Evolutionary conservation across 106 monocot species (phyloP), one percentile per base, ranked within the genome.

Genomic region (Apostasia ramifera): DNA sequence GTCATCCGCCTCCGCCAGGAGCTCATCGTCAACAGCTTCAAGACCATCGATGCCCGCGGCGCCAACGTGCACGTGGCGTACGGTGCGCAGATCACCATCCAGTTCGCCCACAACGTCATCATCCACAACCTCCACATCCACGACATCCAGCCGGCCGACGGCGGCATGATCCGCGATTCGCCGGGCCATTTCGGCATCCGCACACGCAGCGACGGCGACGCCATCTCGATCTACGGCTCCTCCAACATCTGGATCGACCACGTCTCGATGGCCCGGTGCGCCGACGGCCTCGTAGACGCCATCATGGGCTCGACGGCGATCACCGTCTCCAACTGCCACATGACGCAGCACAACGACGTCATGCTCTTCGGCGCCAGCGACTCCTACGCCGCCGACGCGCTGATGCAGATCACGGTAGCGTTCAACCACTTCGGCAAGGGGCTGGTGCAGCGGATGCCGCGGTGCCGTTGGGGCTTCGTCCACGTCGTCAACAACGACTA

Each of bases 401-500:
- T 86, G 6, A 86, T 91, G 86, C 83, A 86, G 75, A 50, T 86
- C n/a, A 90, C 90, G 1, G 61, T 91, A 2, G 91, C 86, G 0
- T 91, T 86, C 79, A 91, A 91, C 73, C 91, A 86, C 71, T 91
- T 86, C 51, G 86, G 86, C 1, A 48, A 66, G 11, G 76, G 79
- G 4, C 79, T 86, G 1, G 69, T 78, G 5, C 86, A 91, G 71
- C 54, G 90, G 70, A 91, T 86, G 90, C 90, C 90, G 2, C 68
- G 83, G 67, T 83, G 83, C 66, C 66, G 90, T 40, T 79, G 55
- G 47, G 90, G 90, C 1, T 90, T 86, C 80, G 66, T 83, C 73
- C 90, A 90, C 52, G 76, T 86, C 11, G 83, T 90, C 54, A 90
- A 90, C 73, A 90, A 90, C 44, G 86, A 90, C 76, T 90, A 90